A percentile compares a stretch with the other conserved stretches of the same genome.
Evolutionary conservation across 495 filamentous ascomycete genomes (phyloP).

Genomic region (Aspergillus steynii): DNA sequence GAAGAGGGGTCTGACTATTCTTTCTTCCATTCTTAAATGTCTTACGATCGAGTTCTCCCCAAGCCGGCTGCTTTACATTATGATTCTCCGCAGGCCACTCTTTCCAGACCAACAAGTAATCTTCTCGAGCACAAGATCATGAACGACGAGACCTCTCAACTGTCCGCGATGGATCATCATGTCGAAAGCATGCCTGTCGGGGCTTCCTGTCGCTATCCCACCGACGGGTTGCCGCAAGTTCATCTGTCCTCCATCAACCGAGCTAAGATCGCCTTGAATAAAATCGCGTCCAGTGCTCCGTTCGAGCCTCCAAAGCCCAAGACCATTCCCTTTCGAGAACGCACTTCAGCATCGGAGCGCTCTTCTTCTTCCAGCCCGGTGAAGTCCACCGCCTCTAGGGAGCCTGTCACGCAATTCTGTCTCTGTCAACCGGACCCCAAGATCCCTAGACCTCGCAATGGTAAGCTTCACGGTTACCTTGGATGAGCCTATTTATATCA

Average conservation of each 20-base stretch:
- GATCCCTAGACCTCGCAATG: slow-evolving; percentile 91
- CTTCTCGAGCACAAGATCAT: slow-evolving; percentile 55
- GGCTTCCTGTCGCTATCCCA: slow-evolving; percentile 25
- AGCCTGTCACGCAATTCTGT: slow-evolving; percentile 65
- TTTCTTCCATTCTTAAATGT: slow-evolving; percentile 45
- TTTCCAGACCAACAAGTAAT: slow-evolving; percentile 38
- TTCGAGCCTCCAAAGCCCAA: slow-evolving; percentile 21
- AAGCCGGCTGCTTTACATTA: slow-evolving; percentile 48
- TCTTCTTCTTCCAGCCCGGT: slow-evolving; percentile 38
- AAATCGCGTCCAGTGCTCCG: slow-evolving; percentile 15
- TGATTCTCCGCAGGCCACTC: slow-evolving; percentile 36
- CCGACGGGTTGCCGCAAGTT: slow-evolving; percentile 28
- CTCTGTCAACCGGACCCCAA: slow-evolving; percentile 92
- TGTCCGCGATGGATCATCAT: slow-evolving; percentile 20
- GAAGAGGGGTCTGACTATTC: slow-evolving; percentile 11
- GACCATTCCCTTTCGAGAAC: slow-evolving; percentile 27
- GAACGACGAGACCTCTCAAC: slow-evolving; percentile 37
- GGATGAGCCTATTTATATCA: too few species aligned
- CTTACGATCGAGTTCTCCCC: slow-evolving; percentile 58
- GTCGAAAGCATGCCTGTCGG: slow-evolving; percentile 15
- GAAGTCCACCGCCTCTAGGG: slow-evolving; percentile 31
- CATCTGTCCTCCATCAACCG: slow-evolving; percentile 34
- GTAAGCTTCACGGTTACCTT: slow-evolving; percentile 51
- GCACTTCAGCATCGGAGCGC: slow-evolving; percentile 29
- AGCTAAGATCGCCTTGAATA: slow-evolving; percentile 24